Evolutionary conservation across 495 filamentous ascomycete species (phyloP).

Genomic region (Amphirosellinia nigrospora): DNA sequence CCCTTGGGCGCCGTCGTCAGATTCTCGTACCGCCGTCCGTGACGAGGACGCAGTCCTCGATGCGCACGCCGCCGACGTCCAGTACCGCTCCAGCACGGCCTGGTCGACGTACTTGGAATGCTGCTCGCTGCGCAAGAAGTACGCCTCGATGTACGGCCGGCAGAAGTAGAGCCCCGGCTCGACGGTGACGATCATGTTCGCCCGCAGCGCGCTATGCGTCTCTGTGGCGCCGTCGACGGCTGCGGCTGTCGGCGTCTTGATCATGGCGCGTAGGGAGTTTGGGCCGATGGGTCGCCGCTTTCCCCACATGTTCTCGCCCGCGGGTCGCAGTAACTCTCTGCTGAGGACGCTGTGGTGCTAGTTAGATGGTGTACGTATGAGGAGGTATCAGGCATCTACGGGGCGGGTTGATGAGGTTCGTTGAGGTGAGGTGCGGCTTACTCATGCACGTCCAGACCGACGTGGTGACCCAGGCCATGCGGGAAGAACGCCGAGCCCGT

Average conservation of each 20-base stretch:
- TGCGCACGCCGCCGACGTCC: slow-evolving; percentile 85
- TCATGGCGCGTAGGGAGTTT: slow-evolving; percentile 40
- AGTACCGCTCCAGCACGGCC: slow-evolving; percentile 71
- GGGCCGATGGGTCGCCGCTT: slow-evolving; percentile 40
- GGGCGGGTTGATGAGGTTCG: not conserved
- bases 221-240: not conserved
- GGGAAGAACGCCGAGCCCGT: slow-evolving; percentile 85
- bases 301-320: slow-evolving; percentile 41
- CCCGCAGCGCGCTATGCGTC: slow-evolving; percentile 51
- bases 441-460: slow-evolving; percentile 92
- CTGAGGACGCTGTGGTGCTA: slow-evolving; percentile 35
- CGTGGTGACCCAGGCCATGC: slow-evolving; percentile 87
- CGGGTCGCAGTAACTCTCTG: slow-evolving; percentile 38
- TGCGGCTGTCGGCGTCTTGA: slow-evolving; percentile 27
- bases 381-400: not conserved
- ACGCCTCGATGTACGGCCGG: slow-evolving; percentile 63
- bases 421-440: slow-evolving; percentile 19
- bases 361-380: not conserved
- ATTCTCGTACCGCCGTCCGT: slow-evolving; percentile 78
- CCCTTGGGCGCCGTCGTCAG: slow-evolving; percentile 85
- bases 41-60: slow-evolving; percentile 90
- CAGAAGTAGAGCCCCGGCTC: slow-evolving; percentile 87
- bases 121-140: slow-evolving; percentile 65
- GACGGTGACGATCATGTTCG: slow-evolving; percentile 82
- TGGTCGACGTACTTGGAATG: slow-evolving; percentile 77